Evolutionary conservation across 805 yeast species (phyloP).

Genomic region (Myxozyma nipponensis): DNA sequence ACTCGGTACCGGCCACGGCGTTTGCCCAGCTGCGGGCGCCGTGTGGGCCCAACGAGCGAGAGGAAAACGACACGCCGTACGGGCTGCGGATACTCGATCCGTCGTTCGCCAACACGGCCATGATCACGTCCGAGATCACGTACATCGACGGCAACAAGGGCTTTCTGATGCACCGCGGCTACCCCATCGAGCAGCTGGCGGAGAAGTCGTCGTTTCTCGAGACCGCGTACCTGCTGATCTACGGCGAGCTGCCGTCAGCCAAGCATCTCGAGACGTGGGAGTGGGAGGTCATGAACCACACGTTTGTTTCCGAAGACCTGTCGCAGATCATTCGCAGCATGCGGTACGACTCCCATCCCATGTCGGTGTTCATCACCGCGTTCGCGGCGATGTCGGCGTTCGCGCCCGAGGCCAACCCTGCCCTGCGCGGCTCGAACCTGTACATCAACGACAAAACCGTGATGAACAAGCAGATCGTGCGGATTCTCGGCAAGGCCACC

Average conservation of each 20-base stretch:
- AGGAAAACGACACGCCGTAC: constrained; percentile 26
- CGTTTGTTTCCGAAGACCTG: constrained; percentile 26
- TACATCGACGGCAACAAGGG: constrained; percentile 28
- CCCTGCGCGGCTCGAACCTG: constrained; percentile 22
- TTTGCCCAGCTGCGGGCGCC: constrained; percentile 26
- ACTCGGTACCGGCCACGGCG: constrained; percentile 26
- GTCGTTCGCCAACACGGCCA: constrained; percentile 26
- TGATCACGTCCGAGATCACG: constrained; percentile 26
- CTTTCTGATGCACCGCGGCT: constrained; percentile 26
- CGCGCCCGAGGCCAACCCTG: constrained; percentile 27
- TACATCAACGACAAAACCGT: constrained; percentile 13
- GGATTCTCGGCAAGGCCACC: constrained; percentile 26
- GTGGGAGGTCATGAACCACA: constrained; percentile 27
- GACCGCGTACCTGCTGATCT: constrained; percentile 26
- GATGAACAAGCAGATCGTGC: constrained; percentile 28
- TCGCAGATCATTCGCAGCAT: constrained; percentile 20
- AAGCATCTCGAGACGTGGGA: constrained; percentile 15
- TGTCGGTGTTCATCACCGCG: constrained; percentile 24
- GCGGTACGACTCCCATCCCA: constrained; percentile 28
- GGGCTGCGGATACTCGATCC: constrained; percentile 26
- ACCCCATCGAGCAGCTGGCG: constrained; percentile 28
- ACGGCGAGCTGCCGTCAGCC: constrained; percentile 25
- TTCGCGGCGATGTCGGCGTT: constrained; percentile 27
- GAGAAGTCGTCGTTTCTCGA: constrained; percentile 24
- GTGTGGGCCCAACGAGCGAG: constrained; percentile 11